phyloP scores from a whole-genome alignment of 2,329 filamentous ascomycete species.

The Didymosphaeria variabile region DNA sequence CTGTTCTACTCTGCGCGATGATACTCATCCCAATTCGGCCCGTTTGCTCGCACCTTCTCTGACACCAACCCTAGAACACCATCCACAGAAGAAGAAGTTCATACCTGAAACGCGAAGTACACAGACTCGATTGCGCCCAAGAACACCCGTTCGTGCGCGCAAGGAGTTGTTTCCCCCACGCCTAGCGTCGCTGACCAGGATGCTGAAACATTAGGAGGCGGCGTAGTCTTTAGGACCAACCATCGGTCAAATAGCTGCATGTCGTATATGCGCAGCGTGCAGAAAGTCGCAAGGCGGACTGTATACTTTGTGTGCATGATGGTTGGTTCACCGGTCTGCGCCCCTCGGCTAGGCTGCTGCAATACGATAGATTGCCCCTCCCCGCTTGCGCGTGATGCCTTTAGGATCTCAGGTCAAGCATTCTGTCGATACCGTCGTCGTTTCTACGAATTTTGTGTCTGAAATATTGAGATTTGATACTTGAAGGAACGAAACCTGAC shows the following conservation, averaged over 20 bases:
- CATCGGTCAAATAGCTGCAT: not conserved
- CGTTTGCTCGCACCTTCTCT: too few species aligned
- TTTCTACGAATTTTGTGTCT: too few species aligned
- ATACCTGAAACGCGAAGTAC: not conserved
- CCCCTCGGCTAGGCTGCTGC: not conserved
- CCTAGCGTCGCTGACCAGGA: not conserved
- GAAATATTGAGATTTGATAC: too few species aligned
- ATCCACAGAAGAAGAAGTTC: not conserved
- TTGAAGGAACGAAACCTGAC: too few species aligned
- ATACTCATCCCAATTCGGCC: too few species aligned
- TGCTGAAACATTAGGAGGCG: constrained; percentile 8
- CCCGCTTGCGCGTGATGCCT: not conserved
- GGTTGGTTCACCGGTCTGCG: not conserved
- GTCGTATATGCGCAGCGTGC: constrained; percentile 1
- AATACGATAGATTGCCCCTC: not conserved
- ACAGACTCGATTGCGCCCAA: not conserved
- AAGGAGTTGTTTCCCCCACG: constrained; percentile 6
- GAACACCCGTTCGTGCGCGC: not conserved
- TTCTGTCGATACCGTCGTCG: too few species aligned
- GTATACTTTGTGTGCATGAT: not conserved
- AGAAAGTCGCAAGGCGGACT: not conserved
- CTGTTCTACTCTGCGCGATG: too few species aligned
- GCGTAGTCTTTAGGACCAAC: constrained; percentile 1
- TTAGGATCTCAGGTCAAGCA: not conserved
- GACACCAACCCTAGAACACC: not conserved